Percentiles rank a stretch among this genome's conserved stretches.
Conservation (phyloP, 140 eudicot genomes). For the Flaveria floridana region DNA sequence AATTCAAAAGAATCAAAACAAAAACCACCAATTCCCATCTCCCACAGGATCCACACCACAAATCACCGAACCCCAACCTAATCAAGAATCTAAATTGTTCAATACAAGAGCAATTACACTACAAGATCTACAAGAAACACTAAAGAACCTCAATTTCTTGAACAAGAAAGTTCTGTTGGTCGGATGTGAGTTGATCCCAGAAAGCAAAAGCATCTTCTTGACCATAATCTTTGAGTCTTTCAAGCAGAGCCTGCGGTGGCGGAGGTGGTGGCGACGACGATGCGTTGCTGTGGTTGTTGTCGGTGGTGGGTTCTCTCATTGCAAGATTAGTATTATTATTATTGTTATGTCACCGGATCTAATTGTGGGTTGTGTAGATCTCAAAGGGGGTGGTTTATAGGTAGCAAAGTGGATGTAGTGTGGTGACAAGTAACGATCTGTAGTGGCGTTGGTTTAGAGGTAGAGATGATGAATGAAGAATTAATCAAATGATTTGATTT, state of each 20-base stretch:
- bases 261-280: conserved; percentile 36
- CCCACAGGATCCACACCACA: background rate
- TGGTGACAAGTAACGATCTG: conserved; percentile 37
- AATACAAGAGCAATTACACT: no score
- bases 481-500: conserved; percentile 35
- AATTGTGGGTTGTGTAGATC: conserved; percentile 21
- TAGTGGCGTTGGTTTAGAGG: conserved; percentile 37
- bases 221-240: conserved; percentile 95
- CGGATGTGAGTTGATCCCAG: conserved; percentile 86
- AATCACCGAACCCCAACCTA: background rate
- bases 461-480: conserved; percentile 20
- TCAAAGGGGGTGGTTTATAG: conserved; percentile 11
- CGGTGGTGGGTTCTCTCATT: conserved; percentile 35
- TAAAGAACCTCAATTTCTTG: conserved; percentile 71
- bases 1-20: background rate
- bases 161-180: conserved; percentile 72
- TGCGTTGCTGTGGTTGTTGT: conserved; percentile 30
- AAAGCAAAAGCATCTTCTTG: conserved; percentile 91
- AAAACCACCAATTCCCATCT: background rate
- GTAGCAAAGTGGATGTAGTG: background rate
- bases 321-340: background rate
- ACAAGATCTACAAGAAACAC: background rate
- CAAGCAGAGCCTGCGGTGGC: conserved; percentile 84
- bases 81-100: background rate
- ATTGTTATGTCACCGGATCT: conserved; percentile 20